Percentiles rank a stretch among this genome's conserved stretches.
These are phyloP conservation scores for Urtica urens DNA, from an alignment of 306 rosid genomes.

Conservation along the genomic window DNA sequence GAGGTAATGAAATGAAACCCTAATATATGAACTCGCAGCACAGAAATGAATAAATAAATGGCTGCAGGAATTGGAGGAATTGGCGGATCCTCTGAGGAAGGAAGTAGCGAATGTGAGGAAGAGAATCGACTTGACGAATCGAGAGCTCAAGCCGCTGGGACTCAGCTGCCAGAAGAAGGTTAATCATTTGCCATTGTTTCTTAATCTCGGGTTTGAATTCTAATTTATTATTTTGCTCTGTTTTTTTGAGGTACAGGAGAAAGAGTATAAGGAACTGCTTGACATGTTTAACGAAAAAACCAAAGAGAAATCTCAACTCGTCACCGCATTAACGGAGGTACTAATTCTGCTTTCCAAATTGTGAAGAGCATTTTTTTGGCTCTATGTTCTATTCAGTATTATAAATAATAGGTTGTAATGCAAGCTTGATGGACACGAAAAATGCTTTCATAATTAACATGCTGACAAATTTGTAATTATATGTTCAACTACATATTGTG, in stretches of 20 bases:
- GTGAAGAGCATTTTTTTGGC: too few relatives aligned
- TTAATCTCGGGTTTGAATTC: too few relatives aligned
- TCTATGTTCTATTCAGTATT: too few relatives aligned
- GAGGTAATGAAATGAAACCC: too few relatives aligned
- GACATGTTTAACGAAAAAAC: constrained; percentile 63
- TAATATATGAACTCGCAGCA: too few relatives aligned
- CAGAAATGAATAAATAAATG: not conserved
- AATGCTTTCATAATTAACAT: too few relatives aligned
- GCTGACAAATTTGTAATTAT: too few relatives aligned
- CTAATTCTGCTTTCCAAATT: too few relatives aligned
- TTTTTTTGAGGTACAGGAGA: constrained; percentile 39
- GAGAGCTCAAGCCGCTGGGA: constrained; percentile 67
- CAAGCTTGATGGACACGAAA: too few relatives aligned
- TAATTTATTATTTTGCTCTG: not conserved
- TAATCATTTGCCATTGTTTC: not conserved
- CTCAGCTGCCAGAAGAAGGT: constrained; percentile 78
- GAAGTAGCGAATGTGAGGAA: constrained; percentile 73
- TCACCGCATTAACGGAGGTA: constrained; percentile 69
- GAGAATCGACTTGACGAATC: constrained; percentile 56
- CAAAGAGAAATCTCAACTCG: constrained; percentile 68
- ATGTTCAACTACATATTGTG: too few relatives aligned
- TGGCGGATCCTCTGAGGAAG: constrained; percentile 75
- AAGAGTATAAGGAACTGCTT: constrained; percentile 64
- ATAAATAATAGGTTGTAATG: too few relatives aligned
- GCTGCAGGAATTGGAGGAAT: constrained; percentile 65